Evolutionary conservation across 2,329 filamentous ascomycete genomes (phyloP), one percentile per base, ranked within the genome.

Genomic region (Escovopsis weberi): DNA sequence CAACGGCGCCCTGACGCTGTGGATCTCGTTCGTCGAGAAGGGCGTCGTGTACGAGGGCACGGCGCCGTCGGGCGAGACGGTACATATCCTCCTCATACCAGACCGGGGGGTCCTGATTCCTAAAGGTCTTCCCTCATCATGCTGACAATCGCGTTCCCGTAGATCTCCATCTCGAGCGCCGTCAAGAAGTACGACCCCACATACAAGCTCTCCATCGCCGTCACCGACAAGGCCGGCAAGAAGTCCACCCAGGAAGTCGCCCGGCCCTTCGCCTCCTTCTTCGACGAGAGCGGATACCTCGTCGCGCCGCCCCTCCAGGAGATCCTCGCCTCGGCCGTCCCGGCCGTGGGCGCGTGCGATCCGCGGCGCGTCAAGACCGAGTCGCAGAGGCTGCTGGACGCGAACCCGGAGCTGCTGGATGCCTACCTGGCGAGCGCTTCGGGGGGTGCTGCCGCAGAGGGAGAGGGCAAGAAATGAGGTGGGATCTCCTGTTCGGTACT

Each of bases 11-110:
- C 72, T 96, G 53, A 88, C 85, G 33, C 74, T 78, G 53, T 98
- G 91, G 91, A 76, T 93, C 45, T 83, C 78, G 71, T 72, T 72
- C 23, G 81, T 91, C 23, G 91, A 98, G 68, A 80, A 80, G 51
- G 82, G 84, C 0, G 74, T 78, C 32, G 74, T 96, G 9, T 98
- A 95, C 59, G 74, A 82, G 43, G 91, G 89, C 43, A 67, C 63
- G 0, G 61, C 70, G 1, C 77, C 76, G 11, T 72, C 76, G 12
- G 85, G 84, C 7, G 74, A 78, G 33, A 80, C 77, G 67, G 77
- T 83, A 62, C 23, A 23, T 23, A 11, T 11, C 28, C 28, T 32
- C 28, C 28, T 11, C 28, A 9, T 32, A 23, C 23, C 23, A 23
- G 23, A 23, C 23, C 26, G 18, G 23, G 33, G 9, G 2, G 12